phyloP scores from a whole-genome alignment of 495 filamentous ascomycete genomes.

The Bacidia rubella region DNA sequence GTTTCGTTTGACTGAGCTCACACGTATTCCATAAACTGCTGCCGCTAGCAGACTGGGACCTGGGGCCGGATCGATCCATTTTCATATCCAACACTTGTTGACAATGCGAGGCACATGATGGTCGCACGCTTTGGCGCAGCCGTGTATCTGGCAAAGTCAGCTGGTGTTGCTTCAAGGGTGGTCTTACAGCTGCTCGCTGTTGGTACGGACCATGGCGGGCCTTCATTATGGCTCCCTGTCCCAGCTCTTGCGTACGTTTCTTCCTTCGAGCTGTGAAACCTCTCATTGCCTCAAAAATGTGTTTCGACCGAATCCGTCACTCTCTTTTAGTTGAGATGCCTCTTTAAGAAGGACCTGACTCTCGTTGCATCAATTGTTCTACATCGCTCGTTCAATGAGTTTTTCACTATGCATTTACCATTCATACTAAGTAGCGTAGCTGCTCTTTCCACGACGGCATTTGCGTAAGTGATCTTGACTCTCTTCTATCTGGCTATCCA shows the following conservation, averaged over 20 bases:
- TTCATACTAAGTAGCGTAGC: background rate
- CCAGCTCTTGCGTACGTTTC: background rate
- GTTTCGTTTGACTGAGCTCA: background rate
- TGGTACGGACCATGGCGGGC: background rate
- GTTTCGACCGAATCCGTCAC: background rate
- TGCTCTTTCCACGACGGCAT: constrained; percentile 5
- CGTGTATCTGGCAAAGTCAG: background rate
- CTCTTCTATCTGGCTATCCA: background rate
- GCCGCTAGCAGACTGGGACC: background rate
- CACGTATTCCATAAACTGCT: background rate
- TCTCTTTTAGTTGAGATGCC: background rate
- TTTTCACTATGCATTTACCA: constrained; percentile 4
- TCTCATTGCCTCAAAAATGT: background rate
- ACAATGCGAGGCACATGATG: background rate
- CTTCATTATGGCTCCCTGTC: background rate
- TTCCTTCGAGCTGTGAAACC: background rate
- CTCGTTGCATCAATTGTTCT: background rate
- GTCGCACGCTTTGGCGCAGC: background rate
- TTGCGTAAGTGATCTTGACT: constrained; percentile 4
- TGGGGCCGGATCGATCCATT: background rate
- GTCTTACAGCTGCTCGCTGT: background rate
- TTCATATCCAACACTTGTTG: background rate
- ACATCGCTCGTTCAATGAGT: constrained; percentile 1
- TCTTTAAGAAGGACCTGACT: background rate
- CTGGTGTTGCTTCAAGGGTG: background rate